phyloP scores from a whole-genome alignment of 1,284 basidiomycete genomes.

The Pseudozyma sp. region DNA sequence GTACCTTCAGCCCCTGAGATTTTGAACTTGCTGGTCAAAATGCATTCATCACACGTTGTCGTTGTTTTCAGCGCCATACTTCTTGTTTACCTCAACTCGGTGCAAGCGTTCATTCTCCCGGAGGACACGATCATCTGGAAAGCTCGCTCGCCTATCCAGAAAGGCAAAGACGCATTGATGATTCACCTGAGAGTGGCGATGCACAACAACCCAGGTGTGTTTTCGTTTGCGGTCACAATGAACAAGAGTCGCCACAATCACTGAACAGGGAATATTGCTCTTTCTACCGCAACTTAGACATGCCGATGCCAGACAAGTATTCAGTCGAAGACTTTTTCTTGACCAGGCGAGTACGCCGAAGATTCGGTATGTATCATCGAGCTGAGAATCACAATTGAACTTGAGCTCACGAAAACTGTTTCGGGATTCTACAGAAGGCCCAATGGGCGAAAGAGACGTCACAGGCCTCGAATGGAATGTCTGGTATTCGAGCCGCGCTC shows the following conservation, averaged over 20 bases:
- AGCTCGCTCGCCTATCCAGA: not conserved
- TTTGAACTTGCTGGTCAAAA: too few species aligned
- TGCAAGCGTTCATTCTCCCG: not conserved
- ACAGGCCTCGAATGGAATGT: not conserved
- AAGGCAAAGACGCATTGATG: not conserved
- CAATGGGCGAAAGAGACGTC: not conserved
- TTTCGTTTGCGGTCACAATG: too few species aligned
- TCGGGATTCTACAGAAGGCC: not conserved
- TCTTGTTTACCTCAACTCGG: too few species aligned
- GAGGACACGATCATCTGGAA: not conserved
- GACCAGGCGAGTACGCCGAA: not conserved
- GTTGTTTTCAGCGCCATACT: too few species aligned
- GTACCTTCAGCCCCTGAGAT: too few species aligned
- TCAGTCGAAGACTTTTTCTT: not conserved
- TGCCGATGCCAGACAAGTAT: not conserved
- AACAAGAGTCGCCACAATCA: too few species aligned
- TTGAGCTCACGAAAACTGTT: too few species aligned
- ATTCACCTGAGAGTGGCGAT: not conserved
- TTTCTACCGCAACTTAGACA: not conserved
- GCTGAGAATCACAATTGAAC: too few species aligned
- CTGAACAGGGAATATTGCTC: too few species aligned
- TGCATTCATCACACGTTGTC: too few species aligned
- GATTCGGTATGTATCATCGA: not conserved
- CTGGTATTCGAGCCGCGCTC: not conserved
- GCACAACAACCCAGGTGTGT: not conserved